Percentiles rank a stretch among this genome's conserved stretches.
These are phyloP conservation scores for Decorospora gaudefroyi DNA, from an alignment of 2,329 filamentous ascomycete species.

Conservation along the genomic window DNA sequence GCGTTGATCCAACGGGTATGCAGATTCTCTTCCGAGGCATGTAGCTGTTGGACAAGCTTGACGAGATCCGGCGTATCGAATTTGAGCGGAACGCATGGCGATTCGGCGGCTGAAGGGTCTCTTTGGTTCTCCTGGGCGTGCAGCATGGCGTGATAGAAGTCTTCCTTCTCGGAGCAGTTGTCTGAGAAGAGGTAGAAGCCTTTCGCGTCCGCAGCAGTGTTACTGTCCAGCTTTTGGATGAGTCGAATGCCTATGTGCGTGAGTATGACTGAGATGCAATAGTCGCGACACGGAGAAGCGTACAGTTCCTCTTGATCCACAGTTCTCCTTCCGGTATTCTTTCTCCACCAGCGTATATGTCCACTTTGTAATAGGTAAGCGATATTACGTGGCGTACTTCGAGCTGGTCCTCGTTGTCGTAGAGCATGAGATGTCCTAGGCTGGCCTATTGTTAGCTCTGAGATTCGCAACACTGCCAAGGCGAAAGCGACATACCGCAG, in stretches of 20 bases:
- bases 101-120: slow-evolving; percentile 53
- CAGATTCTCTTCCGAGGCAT: slow-evolving; percentile 87
- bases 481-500: slow-evolving; percentile 64
- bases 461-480: too few species aligned
- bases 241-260: slow-evolving; percentile 63
- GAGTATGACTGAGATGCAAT: slow-evolving; percentile 2
- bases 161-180: slow-evolving; percentile 94
- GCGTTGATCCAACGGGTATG: slow-evolving; percentile 95
- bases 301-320: slow-evolving; percentile 90
- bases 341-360: slow-evolving; percentile 79
- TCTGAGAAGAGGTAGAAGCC: slow-evolving; percentile 95
- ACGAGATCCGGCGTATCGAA: slow-evolving; percentile 89
- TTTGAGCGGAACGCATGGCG: slow-evolving; percentile 69
- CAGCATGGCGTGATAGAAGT: slow-evolving; percentile 94
- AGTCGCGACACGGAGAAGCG: not conserved
- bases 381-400: slow-evolving; percentile 97
- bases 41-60: slow-evolving; percentile 83
- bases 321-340: slow-evolving; percentile 86
- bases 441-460: slow-evolving; percentile 23
- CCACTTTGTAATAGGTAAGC: slow-evolving; percentile 82
- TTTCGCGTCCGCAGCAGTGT: slow-evolving; percentile 66
- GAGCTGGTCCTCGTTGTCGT: slow-evolving; percentile 91
- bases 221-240: slow-evolving; percentile 64
- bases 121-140: slow-evolving; percentile 77
- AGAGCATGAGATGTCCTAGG: slow-evolving; percentile 92